Evolutionary conservation across 2,329 filamentous ascomycete species (phyloP).

Genomic region (Neofusicoccum laricinum): DNA sequence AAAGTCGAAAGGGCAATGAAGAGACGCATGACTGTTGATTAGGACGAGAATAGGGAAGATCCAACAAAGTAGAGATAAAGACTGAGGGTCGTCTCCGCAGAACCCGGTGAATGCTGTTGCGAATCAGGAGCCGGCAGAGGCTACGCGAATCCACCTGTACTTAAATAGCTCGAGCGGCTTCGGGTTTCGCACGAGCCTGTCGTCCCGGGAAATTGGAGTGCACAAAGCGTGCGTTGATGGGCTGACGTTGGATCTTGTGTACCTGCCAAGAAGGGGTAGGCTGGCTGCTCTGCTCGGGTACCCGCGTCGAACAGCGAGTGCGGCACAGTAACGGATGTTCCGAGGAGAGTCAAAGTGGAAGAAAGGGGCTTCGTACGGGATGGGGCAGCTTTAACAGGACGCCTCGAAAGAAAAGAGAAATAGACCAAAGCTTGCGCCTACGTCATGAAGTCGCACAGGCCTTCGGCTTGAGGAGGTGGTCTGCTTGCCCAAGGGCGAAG

Average conservation of each 20-base stretch:
- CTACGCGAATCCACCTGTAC: neutral
- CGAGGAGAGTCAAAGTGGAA: neutral
- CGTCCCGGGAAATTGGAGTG: neutral
- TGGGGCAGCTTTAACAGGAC: neutral
- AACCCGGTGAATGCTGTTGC: neutral
- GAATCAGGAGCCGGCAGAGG: neutral
- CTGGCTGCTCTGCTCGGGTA: neutral
- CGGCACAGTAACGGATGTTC: neutral
- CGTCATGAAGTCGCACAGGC: neutral
- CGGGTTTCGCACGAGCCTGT: neutral
- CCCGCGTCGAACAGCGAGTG: neutral
- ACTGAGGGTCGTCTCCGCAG: too few species aligned
- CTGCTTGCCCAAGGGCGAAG: neutral
- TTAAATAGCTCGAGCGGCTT: neutral
- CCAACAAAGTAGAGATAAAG: too few species aligned
- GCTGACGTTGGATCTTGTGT: conserved; percentile 6
- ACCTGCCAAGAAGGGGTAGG: neutral
- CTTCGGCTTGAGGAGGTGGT: neutral
- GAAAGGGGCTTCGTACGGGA: neutral
- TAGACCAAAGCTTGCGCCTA: neutral
- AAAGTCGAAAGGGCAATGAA: neutral
- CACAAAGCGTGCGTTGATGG: neutral
- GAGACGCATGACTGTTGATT: neutral
- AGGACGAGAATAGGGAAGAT: too few species aligned
- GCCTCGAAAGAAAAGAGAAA: neutral